These are phyloP conservation scores for Xylaria sp. DNA, from an alignment of 2,329 filamentous ascomycete genomes.

Conservation along the genomic window DNA sequence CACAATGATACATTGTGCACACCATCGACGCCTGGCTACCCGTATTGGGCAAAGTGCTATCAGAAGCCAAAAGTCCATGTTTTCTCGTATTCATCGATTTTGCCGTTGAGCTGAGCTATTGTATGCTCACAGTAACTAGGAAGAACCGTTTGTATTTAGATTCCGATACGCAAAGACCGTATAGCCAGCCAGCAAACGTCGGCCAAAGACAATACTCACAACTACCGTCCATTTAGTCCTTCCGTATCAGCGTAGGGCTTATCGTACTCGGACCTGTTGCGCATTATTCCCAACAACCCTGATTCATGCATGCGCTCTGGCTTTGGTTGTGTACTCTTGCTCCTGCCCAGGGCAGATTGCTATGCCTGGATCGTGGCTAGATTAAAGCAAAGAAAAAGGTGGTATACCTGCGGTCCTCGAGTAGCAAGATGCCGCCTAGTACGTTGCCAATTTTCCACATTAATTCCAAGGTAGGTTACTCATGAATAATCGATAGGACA, in stretches of 20 bases:
- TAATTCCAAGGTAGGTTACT: constrained; percentile 21
- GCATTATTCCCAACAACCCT: background rate
- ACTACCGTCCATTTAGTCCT: background rate
- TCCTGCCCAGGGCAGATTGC: background rate
- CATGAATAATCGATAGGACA: constrained; percentile 30
- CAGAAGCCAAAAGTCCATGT: background rate
- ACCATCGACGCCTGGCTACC: constrained; percentile 11
- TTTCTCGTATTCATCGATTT: too few relatives aligned
- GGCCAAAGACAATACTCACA: background rate
- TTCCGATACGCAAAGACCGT: background rate
- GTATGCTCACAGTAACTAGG: background rate
- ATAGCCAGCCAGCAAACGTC: background rate
- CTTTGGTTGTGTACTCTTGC: background rate
- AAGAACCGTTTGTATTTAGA: background rate
- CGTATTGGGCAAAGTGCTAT: constrained; percentile 17
- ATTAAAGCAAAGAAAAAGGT: constrained; percentile 17
- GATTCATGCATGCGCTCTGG: background rate
- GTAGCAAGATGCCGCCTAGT: constrained; percentile 35
- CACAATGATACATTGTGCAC: background rate
- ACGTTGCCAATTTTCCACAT: constrained; percentile 22
- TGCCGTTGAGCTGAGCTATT: too few relatives aligned
- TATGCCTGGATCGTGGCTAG: constrained; percentile 1
- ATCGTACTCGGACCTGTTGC: background rate
- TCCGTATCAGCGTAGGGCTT: background rate
- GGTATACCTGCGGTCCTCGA: constrained; percentile 17